Conservation (phyloP, 768 basidiomycete species). For the Nevesoporus exiguus region DNA sequence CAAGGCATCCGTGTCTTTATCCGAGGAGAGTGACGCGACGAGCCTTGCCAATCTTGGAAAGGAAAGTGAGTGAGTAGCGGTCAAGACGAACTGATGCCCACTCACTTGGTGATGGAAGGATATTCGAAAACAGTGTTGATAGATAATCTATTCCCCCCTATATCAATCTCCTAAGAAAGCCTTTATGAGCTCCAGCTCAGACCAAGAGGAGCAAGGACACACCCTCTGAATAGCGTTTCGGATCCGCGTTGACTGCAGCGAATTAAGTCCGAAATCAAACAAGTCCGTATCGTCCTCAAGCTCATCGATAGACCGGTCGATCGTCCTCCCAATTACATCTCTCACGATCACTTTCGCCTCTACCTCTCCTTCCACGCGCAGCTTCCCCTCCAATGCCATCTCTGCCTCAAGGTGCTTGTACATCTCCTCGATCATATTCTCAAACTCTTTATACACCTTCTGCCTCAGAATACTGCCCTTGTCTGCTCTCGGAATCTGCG, state of each 20-base stretch:
- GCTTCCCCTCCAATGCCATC: slow-evolving; percentile 8
- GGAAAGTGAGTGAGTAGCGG: not conserved
- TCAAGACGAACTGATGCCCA: not conserved
- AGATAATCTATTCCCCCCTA: slow-evolving; percentile 20
- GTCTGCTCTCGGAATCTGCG: slow-evolving; percentile 42
- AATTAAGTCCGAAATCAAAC: slow-evolving; percentile 51
- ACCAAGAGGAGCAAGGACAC: slow-evolving; percentile 24
- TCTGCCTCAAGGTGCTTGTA: slow-evolving; percentile 42
- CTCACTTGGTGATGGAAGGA: slow-evolving; percentile 41
- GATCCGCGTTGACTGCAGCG: slow-evolving; percentile 49
- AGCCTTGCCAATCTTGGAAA: slow-evolving; percentile 38
- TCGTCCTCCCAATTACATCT: slow-evolving; percentile 19
- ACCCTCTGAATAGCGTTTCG: slow-evolving; percentile 46
- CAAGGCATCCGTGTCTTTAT: slow-evolving; percentile 18
- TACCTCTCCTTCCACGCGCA: not conserved
- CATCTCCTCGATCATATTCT: slow-evolving; percentile 35
- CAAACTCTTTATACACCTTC: too few species aligned
- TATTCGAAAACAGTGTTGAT: slow-evolving; percentile 47
- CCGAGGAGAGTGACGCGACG: slow-evolving; percentile 35
- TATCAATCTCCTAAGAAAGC: slow-evolving; percentile 14
- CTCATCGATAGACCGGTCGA: slow-evolving; percentile 14
- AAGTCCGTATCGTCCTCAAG: slow-evolving; percentile 36
- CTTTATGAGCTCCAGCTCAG: slow-evolving; percentile 16
- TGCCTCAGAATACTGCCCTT: too few species aligned
- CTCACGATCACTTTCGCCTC: slow-evolving; percentile 14